Base-by-base conservation (phyloP, 331 rosid species). In the Acacia pycnantha region DNA sequence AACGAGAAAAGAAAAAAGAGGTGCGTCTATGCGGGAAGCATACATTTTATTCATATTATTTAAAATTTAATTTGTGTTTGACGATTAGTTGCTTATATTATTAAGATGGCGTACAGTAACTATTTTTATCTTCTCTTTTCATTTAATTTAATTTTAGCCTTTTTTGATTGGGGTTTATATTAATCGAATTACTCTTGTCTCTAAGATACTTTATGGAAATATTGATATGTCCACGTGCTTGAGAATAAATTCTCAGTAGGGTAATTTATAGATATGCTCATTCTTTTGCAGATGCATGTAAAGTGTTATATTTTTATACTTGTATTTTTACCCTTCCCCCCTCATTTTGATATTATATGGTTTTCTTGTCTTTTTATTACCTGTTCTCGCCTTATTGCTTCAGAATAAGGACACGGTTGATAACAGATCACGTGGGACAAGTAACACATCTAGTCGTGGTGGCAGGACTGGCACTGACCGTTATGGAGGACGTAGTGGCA, bases 1-100 rank as follows among this genome's bases (percentile, higher is more conserved):
- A 94, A 78, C 90, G 98, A 69, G 98, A 92, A 73, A 94, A 94
- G 98, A 94, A 90, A 89, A 92, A 94, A 81, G 98, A 94, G 98
- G 98, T 94, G 78, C 58, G 92, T 81, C 64, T 47, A 21, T 64
- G 53, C 72, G 76, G 51, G 61, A 44, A 65, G 26, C 50, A 27
- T 2, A n/a, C 33, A 47, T 73, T 26, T 73, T 78, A 53, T 66
- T 19, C 69, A 5, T 13, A 12, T 79, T 64, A 4, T 66, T 44
- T 51, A 18, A 33, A 59, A 33, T 85, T 76, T 50, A 24, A 41
- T 77, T 65, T 27, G 3, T 48, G 48, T 37, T 68, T 41, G 70
- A 46, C 53, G n/a, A 73, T 72, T 58, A 43, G 24, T 46, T 62
- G 31, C 53, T 78, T 74, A 26, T 66, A 47, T n/a, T 67, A 16